phyloP scores from a whole-genome alignment of 2,329 filamentous ascomycete species.

The Akanthomyces dipterigenus region DNA sequence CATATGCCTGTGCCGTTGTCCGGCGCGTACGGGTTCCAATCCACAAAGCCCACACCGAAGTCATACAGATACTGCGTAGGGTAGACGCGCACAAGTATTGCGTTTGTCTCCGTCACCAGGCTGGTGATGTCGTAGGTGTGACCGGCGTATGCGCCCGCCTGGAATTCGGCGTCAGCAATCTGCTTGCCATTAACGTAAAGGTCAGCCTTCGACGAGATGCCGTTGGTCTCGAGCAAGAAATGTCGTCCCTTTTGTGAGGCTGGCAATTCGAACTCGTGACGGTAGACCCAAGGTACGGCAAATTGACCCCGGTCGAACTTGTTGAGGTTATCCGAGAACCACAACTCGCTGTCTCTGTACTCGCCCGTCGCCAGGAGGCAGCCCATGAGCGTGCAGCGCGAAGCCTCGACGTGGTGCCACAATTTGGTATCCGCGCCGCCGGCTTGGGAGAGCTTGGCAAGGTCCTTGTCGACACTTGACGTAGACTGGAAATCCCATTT shows the following conservation, averaged over 20 bases:
- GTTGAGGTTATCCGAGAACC: constrained; percentile 44
- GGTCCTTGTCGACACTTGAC: constrained; percentile 26
- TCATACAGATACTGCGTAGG: constrained; percentile 55
- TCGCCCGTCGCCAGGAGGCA: constrained; percentile 46
- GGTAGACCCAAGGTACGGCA: constrained; percentile 51
- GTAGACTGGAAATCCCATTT: constrained; percentile 45
- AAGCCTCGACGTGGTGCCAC: constrained; percentile 42
- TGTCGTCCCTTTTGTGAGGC: constrained; percentile 28
- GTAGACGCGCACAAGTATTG: constrained; percentile 45
- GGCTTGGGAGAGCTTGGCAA: constrained; percentile 36
- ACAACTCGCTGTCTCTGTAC: constrained; percentile 46
- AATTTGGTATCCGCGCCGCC: constrained; percentile 36
- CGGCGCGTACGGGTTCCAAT: constrained; percentile 56
- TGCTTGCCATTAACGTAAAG: constrained; percentile 51
- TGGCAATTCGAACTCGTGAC: constrained; percentile 42
- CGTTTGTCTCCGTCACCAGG: constrained; percentile 36
- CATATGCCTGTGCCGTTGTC: constrained; percentile 60
- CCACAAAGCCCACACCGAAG: constrained; percentile 52
- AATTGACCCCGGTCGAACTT: constrained; percentile 41
- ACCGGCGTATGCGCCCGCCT: constrained; percentile 52
- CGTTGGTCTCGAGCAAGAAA: constrained; percentile 49
- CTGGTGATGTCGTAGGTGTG: constrained; percentile 48
- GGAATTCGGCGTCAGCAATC: constrained; percentile 40
- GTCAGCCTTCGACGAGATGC: constrained; percentile 54
- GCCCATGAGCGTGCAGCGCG: constrained; percentile 50